Evolutionary conservation across 148 eudicot genomes (phyloP).

Genomic region (Chenopodium formosanum): DNA sequence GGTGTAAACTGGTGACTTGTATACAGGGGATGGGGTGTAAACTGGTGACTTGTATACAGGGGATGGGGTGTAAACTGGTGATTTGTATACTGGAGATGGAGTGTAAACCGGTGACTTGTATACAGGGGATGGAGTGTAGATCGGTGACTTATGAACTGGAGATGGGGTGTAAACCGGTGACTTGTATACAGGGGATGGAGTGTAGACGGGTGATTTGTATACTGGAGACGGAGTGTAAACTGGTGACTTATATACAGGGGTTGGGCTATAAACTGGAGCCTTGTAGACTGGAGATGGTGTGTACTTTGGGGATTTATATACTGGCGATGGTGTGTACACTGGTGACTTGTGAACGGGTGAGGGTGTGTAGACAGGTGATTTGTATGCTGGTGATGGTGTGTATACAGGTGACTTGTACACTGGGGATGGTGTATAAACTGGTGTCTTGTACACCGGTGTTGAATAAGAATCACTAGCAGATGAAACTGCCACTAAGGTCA

Average conservation of each 20-base stretch:
- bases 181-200: neutral
- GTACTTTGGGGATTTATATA: neutral
- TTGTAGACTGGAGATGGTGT: neutral
- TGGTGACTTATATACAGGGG: neutral
- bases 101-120: neutral
- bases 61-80: neutral
- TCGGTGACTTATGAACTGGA: neutral
- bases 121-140: neutral
- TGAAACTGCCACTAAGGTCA: slow-evolving; percentile 1
- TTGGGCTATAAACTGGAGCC: neutral
- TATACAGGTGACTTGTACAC: neutral
- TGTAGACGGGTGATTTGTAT: neutral
- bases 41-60: neutral
- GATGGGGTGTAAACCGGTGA: neutral
- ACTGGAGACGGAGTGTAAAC: neutral
- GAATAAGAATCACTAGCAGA: slow-evolving; percentile 2
- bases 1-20: neutral
- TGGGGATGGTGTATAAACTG: neutral
- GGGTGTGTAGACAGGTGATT: too few relatives aligned
- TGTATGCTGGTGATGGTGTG: neutral
- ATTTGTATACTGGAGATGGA: neutral
- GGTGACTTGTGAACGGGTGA: too few relatives aligned
- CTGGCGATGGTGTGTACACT: too few relatives aligned
- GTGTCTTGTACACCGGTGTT: neutral
- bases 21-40: neutral